A percentile compares a stretch with the other conserved stretches of the same genome.
Conservation (phyloP, 179 eudicot species). For the Silene vulgaris region DNA sequence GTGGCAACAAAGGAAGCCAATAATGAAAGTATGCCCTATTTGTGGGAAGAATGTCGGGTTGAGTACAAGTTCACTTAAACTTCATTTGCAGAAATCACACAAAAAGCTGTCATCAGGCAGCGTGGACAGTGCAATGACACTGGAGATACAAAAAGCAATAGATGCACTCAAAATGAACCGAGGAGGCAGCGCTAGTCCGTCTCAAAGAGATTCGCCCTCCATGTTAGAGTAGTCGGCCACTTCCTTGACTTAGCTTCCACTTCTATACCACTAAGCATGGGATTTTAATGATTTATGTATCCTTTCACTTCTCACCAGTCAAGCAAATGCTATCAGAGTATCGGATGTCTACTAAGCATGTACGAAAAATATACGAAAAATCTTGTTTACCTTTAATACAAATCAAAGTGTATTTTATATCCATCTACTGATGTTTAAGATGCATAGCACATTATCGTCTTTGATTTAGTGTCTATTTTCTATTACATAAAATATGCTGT, state of each 20-base stretch:
- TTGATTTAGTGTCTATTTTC: background rate
- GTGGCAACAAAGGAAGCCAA: conserved; percentile 89
- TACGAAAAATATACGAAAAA: too few relatives aligned
- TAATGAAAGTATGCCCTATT: conserved; percentile 88
- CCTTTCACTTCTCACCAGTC: too few relatives aligned
- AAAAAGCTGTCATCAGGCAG: conserved; percentile 90
- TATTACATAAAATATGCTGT: conserved; percentile 1
- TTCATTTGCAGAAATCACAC: conserved; percentile 91
- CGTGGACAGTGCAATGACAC: conserved; percentile 95
- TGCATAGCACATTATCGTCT: background rate
- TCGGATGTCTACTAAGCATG: too few relatives aligned
- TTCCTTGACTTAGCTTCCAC: too few relatives aligned
- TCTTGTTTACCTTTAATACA: background rate
- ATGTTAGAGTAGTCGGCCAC: conserved; percentile 25
- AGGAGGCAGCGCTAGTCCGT: conserved; percentile 82
- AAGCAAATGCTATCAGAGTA: too few relatives aligned
- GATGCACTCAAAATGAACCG: conserved; percentile 61
- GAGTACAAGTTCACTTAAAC: conserved; percentile 94
- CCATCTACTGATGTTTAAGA: background rate
- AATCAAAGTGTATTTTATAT: background rate
- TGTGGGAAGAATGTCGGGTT: conserved; percentile 94
- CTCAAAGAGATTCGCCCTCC: conserved; percentile 52
- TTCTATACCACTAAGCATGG: too few relatives aligned
- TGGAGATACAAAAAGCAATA: conserved; percentile 92
- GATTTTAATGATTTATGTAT: background rate